Evolutionary conservation across 1,139 yeast genomes (phyloP).

Genomic region (Debaryomyces sp.): DNA sequence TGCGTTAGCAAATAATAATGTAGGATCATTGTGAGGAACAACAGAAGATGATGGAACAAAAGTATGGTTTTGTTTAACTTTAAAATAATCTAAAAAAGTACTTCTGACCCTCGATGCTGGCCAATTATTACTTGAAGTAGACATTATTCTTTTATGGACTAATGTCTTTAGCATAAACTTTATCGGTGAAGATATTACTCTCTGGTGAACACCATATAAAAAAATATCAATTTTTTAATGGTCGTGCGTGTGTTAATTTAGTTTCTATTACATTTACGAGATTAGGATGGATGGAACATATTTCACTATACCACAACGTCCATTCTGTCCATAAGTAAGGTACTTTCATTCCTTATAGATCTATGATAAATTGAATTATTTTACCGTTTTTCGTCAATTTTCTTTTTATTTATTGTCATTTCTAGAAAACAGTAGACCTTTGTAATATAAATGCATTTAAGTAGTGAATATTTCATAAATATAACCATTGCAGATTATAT

Average conservation of each 20-base stretch:
- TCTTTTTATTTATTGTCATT: too few species aligned
- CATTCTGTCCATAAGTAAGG: not conserved
- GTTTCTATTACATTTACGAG: not conserved
- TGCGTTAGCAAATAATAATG: constrained; percentile 92
- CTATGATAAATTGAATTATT: not conserved
- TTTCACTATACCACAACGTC: not conserved
- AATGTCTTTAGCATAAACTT: constrained; percentile 19
- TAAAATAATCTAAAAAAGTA: constrained; percentile 83
- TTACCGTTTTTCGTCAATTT: too few species aligned
- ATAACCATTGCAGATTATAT: too few species aligned
- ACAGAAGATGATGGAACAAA: constrained; percentile 93
- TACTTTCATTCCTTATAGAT: not conserved
- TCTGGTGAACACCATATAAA: not conserved
- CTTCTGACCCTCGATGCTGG: constrained; percentile 77
- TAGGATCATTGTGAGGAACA: constrained; percentile 97
- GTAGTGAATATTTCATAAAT: too few species aligned
- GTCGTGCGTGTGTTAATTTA: not conserved
- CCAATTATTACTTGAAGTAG: constrained; percentile 44
- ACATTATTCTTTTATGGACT: constrained; percentile 18
- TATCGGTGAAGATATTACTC: not conserved
- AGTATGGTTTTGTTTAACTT: constrained; percentile 62
- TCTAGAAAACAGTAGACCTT: too few species aligned
- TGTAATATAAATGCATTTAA: too few species aligned
- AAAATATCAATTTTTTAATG: not conserved
- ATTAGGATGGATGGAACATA: not conserved